Base-by-base conservation (phyloP, 768 basidiomycete genomes). In the Tulasnella sp. region DNA sequence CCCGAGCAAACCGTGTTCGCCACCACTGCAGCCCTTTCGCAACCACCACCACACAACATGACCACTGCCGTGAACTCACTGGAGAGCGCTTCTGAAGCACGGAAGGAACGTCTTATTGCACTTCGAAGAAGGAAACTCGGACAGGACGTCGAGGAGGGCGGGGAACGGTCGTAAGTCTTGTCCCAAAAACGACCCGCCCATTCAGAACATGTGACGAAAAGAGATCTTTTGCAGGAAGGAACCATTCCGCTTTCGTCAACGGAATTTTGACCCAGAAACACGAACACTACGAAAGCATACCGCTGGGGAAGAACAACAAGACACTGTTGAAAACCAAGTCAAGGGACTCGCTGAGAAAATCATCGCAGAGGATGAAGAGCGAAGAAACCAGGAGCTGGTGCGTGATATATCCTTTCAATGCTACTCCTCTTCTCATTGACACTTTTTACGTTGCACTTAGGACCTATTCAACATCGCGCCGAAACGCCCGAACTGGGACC, bases 381-480 rank as follows among this genome's bases (percentile, higher is more conserved):
- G 89, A 79, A 85, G 95, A 81, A 88, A 89, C 14, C 92, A 97
- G 82, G 97, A 99, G 80, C 85, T 99, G 81, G 96, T 96, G 82
- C 49, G 3, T 31, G 64, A 69, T 74, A 37, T 1, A 29, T 25
- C 29, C 54, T 58, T 29, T 58, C 9, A 6, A n/a, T 29, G 7
- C 9, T 58, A 71, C 67, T 31, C 64, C 72, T n/a, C 4, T 67
- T 34, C 25, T 4, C 15, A 4, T 12, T 31, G 37, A 42, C 31
- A 19, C 37, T 5, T 22, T 67, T 70, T 25, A 68, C 36, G 68
- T 25, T 25, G 38, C 29, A 36, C 45, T 77, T 58, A 97, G 96
- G 94, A 97, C 82, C 86, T 97, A 67, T 93, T 97, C 82, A 99
- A 97, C 81, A 99, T 99, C 79, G 96, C 96, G 31, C 97, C 97